These are phyloP conservation scores for Colletotrichum lupini DNA, from an alignment of 2,329 filamentous ascomycete genomes.

Conservation along the genomic window DNA sequence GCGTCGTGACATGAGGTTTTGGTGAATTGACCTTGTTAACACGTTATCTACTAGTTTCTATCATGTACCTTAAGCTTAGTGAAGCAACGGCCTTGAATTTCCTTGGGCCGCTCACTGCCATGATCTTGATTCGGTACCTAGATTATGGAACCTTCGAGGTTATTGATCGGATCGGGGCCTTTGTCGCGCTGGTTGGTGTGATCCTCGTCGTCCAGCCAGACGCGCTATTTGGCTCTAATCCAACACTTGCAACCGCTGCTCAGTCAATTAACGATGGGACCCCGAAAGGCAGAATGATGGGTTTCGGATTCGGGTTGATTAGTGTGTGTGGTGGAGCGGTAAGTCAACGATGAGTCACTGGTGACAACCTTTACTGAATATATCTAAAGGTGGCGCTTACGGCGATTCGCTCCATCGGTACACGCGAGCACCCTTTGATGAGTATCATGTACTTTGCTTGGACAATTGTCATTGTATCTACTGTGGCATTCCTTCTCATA, in stretches of 20 bases:
- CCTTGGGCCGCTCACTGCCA: constrained; percentile 19
- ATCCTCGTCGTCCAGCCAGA: constrained; percentile 26
- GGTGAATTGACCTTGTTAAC: not conserved
- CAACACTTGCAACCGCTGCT: not conserved
- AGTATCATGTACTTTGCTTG: constrained; percentile 25
- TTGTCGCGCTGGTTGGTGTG: constrained; percentile 20
- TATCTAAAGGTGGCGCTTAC: constrained; percentile 5
- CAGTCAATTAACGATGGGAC: not conserved
- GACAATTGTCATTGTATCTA: constrained; percentile 10
- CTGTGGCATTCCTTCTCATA: constrained; percentile 6
- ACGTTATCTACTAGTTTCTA: not conserved
- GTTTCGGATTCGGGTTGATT: constrained; percentile 17
- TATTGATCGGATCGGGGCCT: constrained; percentile 3
- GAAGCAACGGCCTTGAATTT: constrained; percentile 30
- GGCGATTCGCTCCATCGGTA: constrained; percentile 20
- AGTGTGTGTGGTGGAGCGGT: constrained; percentile 24
- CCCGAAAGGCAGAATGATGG: constrained; percentile 15
- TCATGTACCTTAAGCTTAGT: constrained; percentile 30
- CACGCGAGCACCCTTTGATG: constrained; percentile 5
- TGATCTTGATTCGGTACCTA: constrained; percentile 22
- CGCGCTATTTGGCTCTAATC: not conserved
- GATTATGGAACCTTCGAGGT: constrained; percentile 22
- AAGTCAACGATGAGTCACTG: not conserved
- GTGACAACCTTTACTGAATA: not conserved
- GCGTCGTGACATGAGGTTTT: not conserved